These are phyloP conservation scores for Fusarium sp. DNA, from an alignment of 2,329 filamentous ascomycete species.

Conservation along the genomic window DNA sequence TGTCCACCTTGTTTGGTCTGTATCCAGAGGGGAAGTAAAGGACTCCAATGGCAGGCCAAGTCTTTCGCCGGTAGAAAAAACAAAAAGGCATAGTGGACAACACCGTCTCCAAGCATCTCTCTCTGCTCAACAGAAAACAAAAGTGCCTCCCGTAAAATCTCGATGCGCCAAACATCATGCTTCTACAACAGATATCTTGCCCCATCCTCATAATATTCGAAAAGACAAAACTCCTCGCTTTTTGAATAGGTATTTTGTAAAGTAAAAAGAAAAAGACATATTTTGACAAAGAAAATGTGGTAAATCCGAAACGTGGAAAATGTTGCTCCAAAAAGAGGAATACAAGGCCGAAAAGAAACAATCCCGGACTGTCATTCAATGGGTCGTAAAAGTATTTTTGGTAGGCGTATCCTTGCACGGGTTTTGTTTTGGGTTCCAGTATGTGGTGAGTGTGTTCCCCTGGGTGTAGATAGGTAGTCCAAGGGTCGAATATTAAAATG, in stretches of 20 bases:
- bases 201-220: conserved; percentile 48
- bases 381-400: conserved; percentile 45
- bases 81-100: conserved; percentile 24
- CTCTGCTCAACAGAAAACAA: conserved; percentile 35
- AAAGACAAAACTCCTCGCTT: conserved; percentile 52
- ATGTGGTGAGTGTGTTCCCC: conserved; percentile 15
- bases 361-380: conserved; percentile 49
- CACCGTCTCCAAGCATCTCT: conserved; percentile 42
- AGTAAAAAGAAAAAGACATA: conserved; percentile 7
- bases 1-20: conserved; percentile 12
- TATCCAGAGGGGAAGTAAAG: conserved; percentile 14
- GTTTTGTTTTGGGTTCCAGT: conserved; percentile 33
- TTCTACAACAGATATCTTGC: conserved; percentile 50
- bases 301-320: conserved; percentile 19
- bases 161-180: conserved; percentile 51
- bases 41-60: conserved; percentile 19
- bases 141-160: conserved; percentile 33
- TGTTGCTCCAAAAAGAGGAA: conserved; percentile 31
- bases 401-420: conserved; percentile 46
- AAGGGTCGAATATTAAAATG: conserved; percentile 44
- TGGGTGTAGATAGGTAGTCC: conserved; percentile 16
- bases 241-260: conserved; percentile 40
- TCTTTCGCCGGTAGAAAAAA: conserved; percentile 18
- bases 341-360: conserved; percentile 44
- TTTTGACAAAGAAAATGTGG: conserved; percentile 40